These are phyloP conservation scores for Mikania micrantha DNA, from an alignment of 129 eudicot species.

Conservation along the genomic window DNA sequence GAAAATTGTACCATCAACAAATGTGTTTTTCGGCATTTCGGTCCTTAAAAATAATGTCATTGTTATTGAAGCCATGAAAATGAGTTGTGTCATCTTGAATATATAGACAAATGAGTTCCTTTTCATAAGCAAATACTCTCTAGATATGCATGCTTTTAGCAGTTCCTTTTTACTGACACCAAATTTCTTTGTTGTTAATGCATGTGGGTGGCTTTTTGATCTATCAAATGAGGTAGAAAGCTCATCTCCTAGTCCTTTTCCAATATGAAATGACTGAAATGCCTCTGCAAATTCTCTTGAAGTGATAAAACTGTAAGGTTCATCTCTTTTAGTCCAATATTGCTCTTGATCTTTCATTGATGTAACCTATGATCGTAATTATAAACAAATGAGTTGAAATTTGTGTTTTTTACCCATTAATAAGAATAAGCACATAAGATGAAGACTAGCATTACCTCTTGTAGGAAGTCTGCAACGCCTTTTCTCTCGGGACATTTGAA, in stretches of 20 bases:
- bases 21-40: conserved; percentile 52
- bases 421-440: neutral
- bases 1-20: conserved; percentile 54
- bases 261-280: conserved; percentile 81
- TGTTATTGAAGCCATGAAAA: conserved; percentile 53
- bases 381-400: conserved; percentile 3
- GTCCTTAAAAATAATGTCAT: conserved; percentile 72
- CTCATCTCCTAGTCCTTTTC: conserved; percentile 64
- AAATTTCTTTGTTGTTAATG: conserved; percentile 61
- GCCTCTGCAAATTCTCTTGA: conserved; percentile 79
- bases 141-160: conserved; percentile 67
- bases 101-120: conserved; percentile 78
- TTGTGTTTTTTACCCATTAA: neutral
- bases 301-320: conserved; percentile 45
- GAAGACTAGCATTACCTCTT: conserved; percentile 44
- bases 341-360: conserved; percentile 79
- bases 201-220: conserved; percentile 76
- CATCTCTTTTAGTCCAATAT: conserved; percentile 52
- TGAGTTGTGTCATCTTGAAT: conserved; percentile 76
- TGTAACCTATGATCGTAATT: conserved; percentile 45
- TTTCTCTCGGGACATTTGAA: conserved; percentile 73
- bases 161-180: conserved; percentile 79
- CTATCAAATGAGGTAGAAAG: conserved; percentile 78
- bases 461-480: conserved; percentile 75
- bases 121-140: conserved; percentile 85